phyloP scores from a whole-genome alignment of 1,139 yeast genomes.

The Saccharomyces hybrid region DNA sequence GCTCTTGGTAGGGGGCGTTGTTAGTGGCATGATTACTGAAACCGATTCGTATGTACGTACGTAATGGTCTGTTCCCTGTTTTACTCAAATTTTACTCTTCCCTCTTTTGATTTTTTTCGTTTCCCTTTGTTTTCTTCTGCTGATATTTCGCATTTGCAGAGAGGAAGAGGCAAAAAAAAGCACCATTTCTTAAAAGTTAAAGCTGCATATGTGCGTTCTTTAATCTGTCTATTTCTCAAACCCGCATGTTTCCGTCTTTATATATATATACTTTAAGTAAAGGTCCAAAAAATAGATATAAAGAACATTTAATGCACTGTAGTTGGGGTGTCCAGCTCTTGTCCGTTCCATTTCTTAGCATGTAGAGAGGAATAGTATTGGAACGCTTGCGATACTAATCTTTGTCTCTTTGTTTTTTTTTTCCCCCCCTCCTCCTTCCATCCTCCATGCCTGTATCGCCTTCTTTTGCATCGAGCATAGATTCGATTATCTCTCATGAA shows the following conservation, averaged over 20 bases:
- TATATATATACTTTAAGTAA: not conserved
- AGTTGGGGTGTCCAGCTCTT: not conserved
- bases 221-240: not conserved
- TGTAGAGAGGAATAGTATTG: not conserved
- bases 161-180: not conserved
- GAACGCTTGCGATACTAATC: not conserved
- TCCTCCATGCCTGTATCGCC: not conserved
- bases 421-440: too few species aligned
- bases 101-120: not conserved
- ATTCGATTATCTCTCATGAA: not conserved
- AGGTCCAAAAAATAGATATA: not conserved
- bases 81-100: not conserved
- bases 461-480: not conserved
- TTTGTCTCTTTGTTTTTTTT: not conserved
- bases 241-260: not conserved
- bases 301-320: not conserved
- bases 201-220: conserved; percentile 1
- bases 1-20: not conserved
- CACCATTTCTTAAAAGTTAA: not conserved
- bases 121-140: not conserved
- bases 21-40: not conserved
- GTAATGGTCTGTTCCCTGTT: not conserved
- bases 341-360: not conserved
- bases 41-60: not conserved
- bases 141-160: not conserved